Evolutionary conservation across 768 basidiomycete species (phyloP), one percentile per base, ranked within the genome.

Genomic region (Suillus paluster): DNA sequence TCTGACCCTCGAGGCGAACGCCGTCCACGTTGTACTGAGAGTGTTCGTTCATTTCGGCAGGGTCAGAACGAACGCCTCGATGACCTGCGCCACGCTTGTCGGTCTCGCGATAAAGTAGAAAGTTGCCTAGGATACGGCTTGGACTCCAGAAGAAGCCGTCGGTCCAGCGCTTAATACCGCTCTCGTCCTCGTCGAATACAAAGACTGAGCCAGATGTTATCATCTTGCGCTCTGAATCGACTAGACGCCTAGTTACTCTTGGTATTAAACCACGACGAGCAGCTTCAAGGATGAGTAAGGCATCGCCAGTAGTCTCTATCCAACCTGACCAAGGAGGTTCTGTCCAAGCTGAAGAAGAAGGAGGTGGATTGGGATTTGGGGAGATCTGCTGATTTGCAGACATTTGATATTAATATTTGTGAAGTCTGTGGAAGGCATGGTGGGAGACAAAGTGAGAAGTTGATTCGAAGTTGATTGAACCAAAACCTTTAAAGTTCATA

Each of bases 141-240:
- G 96, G 96, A 67, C 90, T 92, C 96, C 96, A 97, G 73, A 91
- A 91, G 73, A 92, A 89, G n/a, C 95, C 95, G 77, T 99, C 96
- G 2, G 96, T 99, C 93, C 95, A 97, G 48, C 96, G 85, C 79
- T 96, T 97, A 80, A 99, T 99, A 30, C 95, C 95, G 70, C 92
- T 94, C 78, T 97, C 95, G 69, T 94, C 91, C 80, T 97, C 96
- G 75, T 99, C 94, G 71, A 97, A 99, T 66, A 97, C 96, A 69
- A 98, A 99, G 12, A 99, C 94, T 8, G 91, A 92, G 60, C 96
- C 96, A 7, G 90, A 92, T 19, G 89, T 89, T 73, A 99, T 95
- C 89, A 97, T 93, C 70, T 87, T 90, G 61, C 94, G 86, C 75
- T 99, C 96, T 36, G 91, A 84, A 73, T 97, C 96, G 64, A 95